Evolutionary conservation across 1,139 yeast genomes (phyloP).

Genomic region (Yamadazyma trypodendri): DNA sequence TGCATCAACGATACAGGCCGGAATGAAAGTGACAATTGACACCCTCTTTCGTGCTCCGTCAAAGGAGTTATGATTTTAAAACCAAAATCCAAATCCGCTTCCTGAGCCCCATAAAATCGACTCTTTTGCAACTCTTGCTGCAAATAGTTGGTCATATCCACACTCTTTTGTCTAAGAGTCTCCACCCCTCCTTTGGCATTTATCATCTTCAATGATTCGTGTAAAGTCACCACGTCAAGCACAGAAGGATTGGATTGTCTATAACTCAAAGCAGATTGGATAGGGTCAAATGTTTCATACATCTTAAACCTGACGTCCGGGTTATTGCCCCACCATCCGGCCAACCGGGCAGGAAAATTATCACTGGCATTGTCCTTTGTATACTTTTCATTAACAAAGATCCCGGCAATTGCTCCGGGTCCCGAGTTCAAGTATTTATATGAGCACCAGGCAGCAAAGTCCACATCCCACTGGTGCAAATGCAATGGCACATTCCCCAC

Average conservation of each 20-base stretch:
- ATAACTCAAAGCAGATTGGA: constrained; percentile 79
- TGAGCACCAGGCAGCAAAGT: constrained; percentile 93
- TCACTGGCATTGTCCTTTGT: constrained; percentile 32
- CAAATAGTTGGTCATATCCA: constrained; percentile 57
- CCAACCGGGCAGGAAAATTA: constrained; percentile 61
- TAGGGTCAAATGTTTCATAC: constrained; percentile 78
- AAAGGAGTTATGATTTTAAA: constrained; percentile 76
- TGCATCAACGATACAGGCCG: constrained; percentile 59
- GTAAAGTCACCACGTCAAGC: constrained; percentile 71
- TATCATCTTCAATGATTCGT: constrained; percentile 64
- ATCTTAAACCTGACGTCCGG: constrained; percentile 68
- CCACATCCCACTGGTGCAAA: constrained; percentile 86
- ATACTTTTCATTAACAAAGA: constrained; percentile 63
- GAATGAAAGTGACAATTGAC: constrained; percentile 76
- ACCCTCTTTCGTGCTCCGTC: constrained; percentile 61
- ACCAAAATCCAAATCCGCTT: constrained; percentile 30
- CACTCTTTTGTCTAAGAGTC: constrained; percentile 54
- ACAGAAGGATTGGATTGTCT: constrained; percentile 94
- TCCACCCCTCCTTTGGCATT: constrained; percentile 61
- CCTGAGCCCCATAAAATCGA: constrained; percentile 39
- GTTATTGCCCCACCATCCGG: constrained; percentile 98
- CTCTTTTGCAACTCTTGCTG: constrained; percentile 45
- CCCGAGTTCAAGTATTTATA: constrained; percentile 91
- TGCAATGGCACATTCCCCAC: constrained; percentile 78
- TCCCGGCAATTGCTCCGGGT: constrained; percentile 89